Conservation (phyloP, 2,329 filamentous ascomycete genomes). For the Penicillium sp. region DNA sequence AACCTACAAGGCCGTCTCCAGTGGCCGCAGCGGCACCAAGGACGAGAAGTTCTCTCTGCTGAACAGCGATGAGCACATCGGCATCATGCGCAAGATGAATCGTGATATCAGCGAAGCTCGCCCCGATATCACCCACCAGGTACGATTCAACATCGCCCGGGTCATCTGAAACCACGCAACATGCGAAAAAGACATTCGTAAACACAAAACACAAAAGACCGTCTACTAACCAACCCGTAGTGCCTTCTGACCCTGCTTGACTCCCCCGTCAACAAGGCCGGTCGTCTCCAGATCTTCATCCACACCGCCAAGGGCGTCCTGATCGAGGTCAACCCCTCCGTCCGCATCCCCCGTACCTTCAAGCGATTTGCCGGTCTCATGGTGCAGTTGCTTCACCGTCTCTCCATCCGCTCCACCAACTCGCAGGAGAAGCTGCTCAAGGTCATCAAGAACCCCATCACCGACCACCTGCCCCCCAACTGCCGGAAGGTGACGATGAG, state of each 20-base stretch:
- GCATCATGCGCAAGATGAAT: slow-evolving; percentile 99
- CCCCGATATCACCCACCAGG: slow-evolving; percentile 98
- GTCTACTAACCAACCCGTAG: slow-evolving; percentile 51
- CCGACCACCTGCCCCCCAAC: slow-evolving; percentile 92
- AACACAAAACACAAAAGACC: not conserved
- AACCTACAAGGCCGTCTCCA: slow-evolving; percentile 89
- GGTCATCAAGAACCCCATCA: slow-evolving; percentile 97
- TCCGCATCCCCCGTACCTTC: slow-evolving; percentile 96
- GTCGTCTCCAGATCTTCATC: slow-evolving; percentile 96
- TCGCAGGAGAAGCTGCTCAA: slow-evolving; percentile 97
- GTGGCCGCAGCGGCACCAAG: slow-evolving; percentile 62
- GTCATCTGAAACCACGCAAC: not conserved
- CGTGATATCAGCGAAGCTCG: slow-evolving; percentile 96
- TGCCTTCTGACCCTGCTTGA: slow-evolving; percentile 96
- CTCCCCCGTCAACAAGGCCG: slow-evolving; percentile 97
- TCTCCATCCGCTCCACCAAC: slow-evolving; percentile 94
- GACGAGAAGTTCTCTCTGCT: slow-evolving; percentile 97
- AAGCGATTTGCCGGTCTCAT: slow-evolving; percentile 98
- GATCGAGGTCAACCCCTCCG: slow-evolving; percentile 97
- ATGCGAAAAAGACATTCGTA: not conserved
- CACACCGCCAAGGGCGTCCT: slow-evolving; percentile 96
- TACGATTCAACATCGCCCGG: slow-evolving; percentile 49
- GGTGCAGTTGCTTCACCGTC: slow-evolving; percentile 93
- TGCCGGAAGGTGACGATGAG: slow-evolving; percentile 97
- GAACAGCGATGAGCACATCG: slow-evolving; percentile 99